A percentile compares a stretch with the other conserved stretches of the same genome.
These are phyloP conservation scores for Talaromyces sp. DNA, from an alignment of 2,329 filamentous ascomycete species.

Conservation along the genomic window DNA sequence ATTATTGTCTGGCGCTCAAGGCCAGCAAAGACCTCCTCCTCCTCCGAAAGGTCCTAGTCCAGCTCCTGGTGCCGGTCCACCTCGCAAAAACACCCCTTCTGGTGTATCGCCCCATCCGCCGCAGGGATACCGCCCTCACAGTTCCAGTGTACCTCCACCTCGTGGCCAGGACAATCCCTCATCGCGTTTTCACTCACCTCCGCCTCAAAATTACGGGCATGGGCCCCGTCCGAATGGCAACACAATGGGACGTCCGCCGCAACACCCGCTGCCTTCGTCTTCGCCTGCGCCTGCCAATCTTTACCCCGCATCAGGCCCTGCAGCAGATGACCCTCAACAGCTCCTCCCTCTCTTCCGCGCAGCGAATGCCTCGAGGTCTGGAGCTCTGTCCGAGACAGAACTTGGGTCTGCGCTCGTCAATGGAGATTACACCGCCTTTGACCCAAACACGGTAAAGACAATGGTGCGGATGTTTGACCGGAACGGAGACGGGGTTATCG, in stretches of 20 bases:
- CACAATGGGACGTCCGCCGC: constrained; percentile 26
- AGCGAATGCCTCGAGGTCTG: constrained; percentile 72
- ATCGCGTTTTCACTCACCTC: constrained; percentile 36
- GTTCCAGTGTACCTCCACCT: constrained; percentile 12
- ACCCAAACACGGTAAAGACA: constrained; percentile 90
- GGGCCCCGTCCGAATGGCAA: constrained; percentile 40
- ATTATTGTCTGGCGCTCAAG: constrained; percentile 6
- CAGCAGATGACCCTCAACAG: constrained; percentile 49
- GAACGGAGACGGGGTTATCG: constrained; percentile 80
- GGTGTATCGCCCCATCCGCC: constrained; percentile 20
- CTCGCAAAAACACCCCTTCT: constrained; percentile 21
- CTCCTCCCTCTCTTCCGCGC: constrained; percentile 82
- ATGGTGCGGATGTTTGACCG: constrained; percentile 99
- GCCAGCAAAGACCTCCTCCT: constrained; percentile 9
- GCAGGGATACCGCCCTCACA: constrained; percentile 21
- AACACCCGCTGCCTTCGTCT: constrained; percentile 55
- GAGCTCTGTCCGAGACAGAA: constrained; percentile 78
- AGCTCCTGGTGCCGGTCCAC: not conserved
- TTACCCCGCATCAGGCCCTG: constrained; percentile 43
- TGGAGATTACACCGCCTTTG: constrained; percentile 91
- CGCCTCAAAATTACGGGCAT: constrained; percentile 44
- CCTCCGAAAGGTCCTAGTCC: constrained; percentile 5
- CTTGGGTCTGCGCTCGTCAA: constrained; percentile 89
- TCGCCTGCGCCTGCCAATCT: constrained; percentile 55
- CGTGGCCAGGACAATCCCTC: constrained; percentile 31